Percentiles rank a stretch among this genome's conserved stretches.
Evolutionary conservation across 2,329 filamentous ascomycete species (phyloP).

Genomic region (Alternaria atra): DNA sequence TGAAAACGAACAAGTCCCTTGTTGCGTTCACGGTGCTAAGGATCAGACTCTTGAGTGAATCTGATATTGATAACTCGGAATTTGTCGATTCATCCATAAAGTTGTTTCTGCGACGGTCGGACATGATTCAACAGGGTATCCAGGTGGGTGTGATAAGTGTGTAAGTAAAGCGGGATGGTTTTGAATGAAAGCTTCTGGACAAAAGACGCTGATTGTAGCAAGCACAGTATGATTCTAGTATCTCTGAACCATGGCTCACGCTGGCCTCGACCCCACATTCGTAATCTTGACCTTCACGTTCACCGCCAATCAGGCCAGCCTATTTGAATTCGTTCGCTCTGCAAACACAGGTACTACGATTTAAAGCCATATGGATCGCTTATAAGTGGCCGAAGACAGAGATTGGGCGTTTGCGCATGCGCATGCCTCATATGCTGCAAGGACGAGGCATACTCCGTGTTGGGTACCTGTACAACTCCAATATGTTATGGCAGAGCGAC

Average conservation of each 20-base stretch:
- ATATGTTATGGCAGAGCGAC: neutral
- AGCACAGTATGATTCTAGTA: neutral
- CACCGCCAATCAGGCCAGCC: slow-evolving; percentile 56
- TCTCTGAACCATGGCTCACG: neutral
- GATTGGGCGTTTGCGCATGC: neutral
- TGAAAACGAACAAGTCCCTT: too few species aligned
- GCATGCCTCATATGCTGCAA: neutral
- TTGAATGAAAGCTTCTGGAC: neutral
- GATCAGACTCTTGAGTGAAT: too few species aligned
- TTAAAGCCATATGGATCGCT: too few species aligned
- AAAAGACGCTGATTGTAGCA: neutral
- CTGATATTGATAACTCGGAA: too few species aligned
- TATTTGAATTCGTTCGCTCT: slow-evolving; percentile 16
- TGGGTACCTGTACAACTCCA: neutral
- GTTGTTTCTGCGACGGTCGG: neutral
- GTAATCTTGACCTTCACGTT: slow-evolving; percentile 39
- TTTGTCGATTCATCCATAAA: neutral
- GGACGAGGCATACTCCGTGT: neutral
- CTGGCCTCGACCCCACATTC: neutral
- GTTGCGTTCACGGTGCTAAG: too few species aligned
- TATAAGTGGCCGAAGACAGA: neutral
- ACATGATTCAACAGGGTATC: neutral
- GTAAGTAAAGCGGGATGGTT: neutral
- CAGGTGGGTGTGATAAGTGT: neutral
- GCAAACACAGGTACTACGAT: too few species aligned